phyloP scores from a whole-genome alignment of 495 filamentous ascomycete species.

The Aspergillus nanangensis region DNA sequence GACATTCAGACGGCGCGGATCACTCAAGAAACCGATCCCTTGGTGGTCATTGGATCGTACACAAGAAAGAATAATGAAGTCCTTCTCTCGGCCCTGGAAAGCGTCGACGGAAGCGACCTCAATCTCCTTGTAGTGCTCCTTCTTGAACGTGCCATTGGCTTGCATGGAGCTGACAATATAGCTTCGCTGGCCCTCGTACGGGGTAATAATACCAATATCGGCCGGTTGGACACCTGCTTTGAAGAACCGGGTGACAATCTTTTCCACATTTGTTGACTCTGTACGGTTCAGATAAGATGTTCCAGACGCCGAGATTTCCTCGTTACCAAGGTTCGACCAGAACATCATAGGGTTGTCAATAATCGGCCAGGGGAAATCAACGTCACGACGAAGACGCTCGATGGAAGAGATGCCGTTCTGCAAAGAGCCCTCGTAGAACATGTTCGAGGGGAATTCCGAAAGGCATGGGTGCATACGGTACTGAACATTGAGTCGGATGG shows the following conservation, averaged over 20 bases:
- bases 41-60: constrained; percentile 99
- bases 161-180: constrained; percentile 99
- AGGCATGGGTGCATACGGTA: constrained; percentile 99
- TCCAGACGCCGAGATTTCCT: constrained; percentile 96
- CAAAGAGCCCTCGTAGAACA: constrained; percentile 98
- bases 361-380: constrained; percentile 98
- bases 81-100: constrained; percentile 98
- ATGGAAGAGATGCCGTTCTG: constrained; percentile 95
- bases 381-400: constrained; percentile 83
- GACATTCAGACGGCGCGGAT: constrained; percentile 98
- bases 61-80: constrained; percentile 97
- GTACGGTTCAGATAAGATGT: constrained; percentile 98
- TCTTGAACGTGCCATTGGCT: constrained; percentile 92
- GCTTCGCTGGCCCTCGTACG: constrained; percentile 97
- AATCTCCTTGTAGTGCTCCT: constrained; percentile 98
- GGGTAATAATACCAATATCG: constrained; percentile 96
- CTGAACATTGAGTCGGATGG: constrained; percentile 93
- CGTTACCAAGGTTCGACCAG: constrained; percentile 96
- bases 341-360: constrained; percentile 98
- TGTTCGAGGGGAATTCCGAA: constrained; percentile 97
- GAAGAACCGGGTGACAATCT: constrained; percentile 98
- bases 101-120: constrained; percentile 98
- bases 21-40: constrained; percentile 97
- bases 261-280: constrained; percentile 95
- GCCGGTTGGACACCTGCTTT: constrained; percentile 92